A percentile compares a stretch with the other conserved stretches of the same genome.
phyloP scores from a whole-genome alignment of 2,329 filamentous ascomycete species.

The Ascochyta rabiei region DNA sequence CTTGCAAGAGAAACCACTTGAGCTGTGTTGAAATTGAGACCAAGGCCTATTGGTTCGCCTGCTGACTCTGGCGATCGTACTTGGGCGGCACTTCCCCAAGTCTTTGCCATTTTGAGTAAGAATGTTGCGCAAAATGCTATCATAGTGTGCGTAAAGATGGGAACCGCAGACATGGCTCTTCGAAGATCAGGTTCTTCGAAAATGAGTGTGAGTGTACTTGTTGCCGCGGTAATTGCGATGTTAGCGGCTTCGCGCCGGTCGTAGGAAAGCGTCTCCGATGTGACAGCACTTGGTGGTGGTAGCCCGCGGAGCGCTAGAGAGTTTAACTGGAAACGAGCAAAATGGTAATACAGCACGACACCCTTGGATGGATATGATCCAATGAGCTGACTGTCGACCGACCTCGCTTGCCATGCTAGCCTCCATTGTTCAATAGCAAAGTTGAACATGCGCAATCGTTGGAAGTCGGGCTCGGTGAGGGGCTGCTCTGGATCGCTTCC shows the following conservation, averaged over 20 bases:
- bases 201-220: constrained; percentile 54
- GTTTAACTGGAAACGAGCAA: constrained; percentile 61
- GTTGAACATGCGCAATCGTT: constrained; percentile 49
- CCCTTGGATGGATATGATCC: constrained; percentile 54
- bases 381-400: constrained; percentile 35
- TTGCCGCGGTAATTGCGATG: constrained; percentile 55
- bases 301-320: constrained; percentile 52
- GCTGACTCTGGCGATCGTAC: constrained; percentile 33
- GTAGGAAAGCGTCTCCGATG: constrained; percentile 53
- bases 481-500: constrained; percentile 46
- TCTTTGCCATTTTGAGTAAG: constrained; percentile 56
- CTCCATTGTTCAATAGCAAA: constrained; percentile 54
- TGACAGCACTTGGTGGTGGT: constrained; percentile 52
- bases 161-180: constrained; percentile 53
- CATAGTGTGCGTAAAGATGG: constrained; percentile 60
- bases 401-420: constrained; percentile 46
- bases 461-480: constrained; percentile 47
- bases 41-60: constrained; percentile 34
- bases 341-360: constrained; percentile 60
- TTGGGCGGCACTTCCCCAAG: constrained; percentile 48
- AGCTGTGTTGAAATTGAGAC: constrained; percentile 39
- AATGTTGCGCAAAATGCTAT: constrained; percentile 60
- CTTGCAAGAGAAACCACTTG: constrained; percentile 38
- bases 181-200: constrained; percentile 54
- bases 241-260: constrained; percentile 49